Evolutionary conservation across 2,329 filamentous ascomycete species (phyloP).

Genomic region (Purpureocillium lavendulum): DNA sequence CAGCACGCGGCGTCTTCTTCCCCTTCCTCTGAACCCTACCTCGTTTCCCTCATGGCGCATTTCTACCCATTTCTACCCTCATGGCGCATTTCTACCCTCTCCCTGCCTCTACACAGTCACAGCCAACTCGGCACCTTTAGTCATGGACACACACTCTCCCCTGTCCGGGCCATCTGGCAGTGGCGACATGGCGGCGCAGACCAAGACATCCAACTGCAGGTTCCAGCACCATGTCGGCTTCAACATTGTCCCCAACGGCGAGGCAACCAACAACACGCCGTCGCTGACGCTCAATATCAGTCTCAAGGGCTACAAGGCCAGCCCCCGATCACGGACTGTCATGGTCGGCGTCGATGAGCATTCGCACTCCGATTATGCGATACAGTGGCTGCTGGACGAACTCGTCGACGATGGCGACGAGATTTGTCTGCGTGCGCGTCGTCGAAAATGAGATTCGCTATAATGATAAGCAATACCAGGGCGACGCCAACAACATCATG

Average conservation of each 20-base stretch:
- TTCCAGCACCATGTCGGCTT: conserved; percentile 53
- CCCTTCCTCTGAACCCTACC: no score
- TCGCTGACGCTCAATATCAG: conserved; percentile 79
- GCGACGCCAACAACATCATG: conserved; percentile 68
- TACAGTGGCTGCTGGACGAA: conserved; percentile 89
- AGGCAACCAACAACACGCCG: conserved; percentile 50
- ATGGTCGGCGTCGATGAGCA: conserved; percentile 88
- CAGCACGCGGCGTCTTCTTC: no score
- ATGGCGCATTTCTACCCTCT: no score
- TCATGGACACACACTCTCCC: no score
- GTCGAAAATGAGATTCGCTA: conserved; percentile 74
- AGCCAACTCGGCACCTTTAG: no score
- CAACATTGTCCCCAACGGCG: conserved; percentile 49
- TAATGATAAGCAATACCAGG: conserved; percentile 62
- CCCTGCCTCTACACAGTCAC: no score
- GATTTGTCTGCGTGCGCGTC: conserved; percentile 80
- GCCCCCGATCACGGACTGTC: conserved; percentile 76
- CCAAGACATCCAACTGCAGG: conserved; percentile 32
- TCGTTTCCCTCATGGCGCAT: no score
- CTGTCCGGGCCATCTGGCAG: no score
- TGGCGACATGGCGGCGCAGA: conserved; percentile 38
- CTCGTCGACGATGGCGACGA: conserved; percentile 90
- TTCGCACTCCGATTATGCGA: conserved; percentile 81
- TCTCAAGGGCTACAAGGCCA: conserved; percentile 77
- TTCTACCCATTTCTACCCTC: no score